These are phyloP conservation scores for Eucommia ulmoides DNA, from an alignment of 257 asterid species.

Conservation along the genomic window DNA sequence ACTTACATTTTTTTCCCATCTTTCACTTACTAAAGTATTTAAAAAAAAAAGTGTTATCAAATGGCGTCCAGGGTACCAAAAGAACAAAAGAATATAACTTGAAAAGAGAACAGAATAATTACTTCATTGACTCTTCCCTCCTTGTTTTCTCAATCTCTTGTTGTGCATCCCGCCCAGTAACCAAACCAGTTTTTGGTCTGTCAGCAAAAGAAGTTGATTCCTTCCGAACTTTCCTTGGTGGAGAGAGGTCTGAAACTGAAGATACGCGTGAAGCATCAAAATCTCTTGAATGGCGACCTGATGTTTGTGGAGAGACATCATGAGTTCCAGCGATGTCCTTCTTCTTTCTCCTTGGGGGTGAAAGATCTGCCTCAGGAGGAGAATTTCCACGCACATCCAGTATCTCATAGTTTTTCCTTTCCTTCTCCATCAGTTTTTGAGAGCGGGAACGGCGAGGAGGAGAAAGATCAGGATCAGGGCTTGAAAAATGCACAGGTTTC, in stretches of 20 bases:
- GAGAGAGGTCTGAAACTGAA: conserved; percentile 53
- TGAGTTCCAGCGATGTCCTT: conserved; percentile 18
- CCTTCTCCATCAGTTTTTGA: background rate
- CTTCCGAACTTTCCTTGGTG: conserved; percentile 50
- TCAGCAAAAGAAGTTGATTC: conserved; percentile 23
- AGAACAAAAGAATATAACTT: background rate
- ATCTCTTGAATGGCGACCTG: conserved; percentile 8
- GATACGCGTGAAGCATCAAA: conserved; percentile 11
- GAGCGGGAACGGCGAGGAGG: conserved; percentile 23
- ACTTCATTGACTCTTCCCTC: conserved; percentile 66
- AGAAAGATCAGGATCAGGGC: conserved; percentile 35
- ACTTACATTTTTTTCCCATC: no score
- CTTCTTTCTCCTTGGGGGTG: conserved; percentile 45
- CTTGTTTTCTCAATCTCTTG: conserved; percentile 51
- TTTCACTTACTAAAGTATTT: no score
- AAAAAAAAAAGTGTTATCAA: no score
- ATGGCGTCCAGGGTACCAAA: no score
- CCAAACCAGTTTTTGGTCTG: conserved; percentile 64
- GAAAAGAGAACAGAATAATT: conserved; percentile 9
- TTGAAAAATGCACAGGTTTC: conserved; percentile 14
- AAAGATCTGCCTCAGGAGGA: conserved; percentile 42
- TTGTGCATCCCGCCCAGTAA: conserved; percentile 61
- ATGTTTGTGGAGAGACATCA: conserved; percentile 13
- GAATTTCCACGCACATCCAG: conserved; percentile 31
- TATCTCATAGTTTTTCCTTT: background rate